phyloP scores from a whole-genome alignment of 1,284 basidiomycete genomes.

The Cryptococcus hybrid region DNA sequence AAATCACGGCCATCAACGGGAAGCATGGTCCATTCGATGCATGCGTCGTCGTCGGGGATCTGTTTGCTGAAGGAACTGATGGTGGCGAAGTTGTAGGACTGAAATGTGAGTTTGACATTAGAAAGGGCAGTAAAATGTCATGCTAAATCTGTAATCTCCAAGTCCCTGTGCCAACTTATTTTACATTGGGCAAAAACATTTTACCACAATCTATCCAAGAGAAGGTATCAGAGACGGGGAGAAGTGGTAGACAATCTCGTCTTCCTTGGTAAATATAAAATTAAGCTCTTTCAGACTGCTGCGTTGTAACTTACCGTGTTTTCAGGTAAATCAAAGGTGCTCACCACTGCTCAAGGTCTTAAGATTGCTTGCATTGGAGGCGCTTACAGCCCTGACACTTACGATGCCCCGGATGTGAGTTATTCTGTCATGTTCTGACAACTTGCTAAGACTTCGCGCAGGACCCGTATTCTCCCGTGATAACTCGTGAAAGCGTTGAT shows the following conservation, averaged over 20 bases:
- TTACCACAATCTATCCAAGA: constrained; percentile 70
- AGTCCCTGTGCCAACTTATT: constrained; percentile 88
- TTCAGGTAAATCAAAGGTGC: constrained; percentile 64
- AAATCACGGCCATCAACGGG: constrained; percentile 79
- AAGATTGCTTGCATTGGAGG: constrained; percentile 85
- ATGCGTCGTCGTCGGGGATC: constrained; percentile 82
- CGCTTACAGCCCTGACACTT: constrained; percentile 64
- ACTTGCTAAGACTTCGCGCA: constrained; percentile 39
- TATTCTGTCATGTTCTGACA: neutral
- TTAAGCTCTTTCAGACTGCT: constrained; percentile 50
- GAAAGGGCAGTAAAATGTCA: no score
- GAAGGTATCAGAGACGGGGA: constrained; percentile 69
- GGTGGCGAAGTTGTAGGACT: constrained; percentile 51
- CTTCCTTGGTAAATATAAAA: constrained; percentile 58
- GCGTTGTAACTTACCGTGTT: constrained; percentile 53
- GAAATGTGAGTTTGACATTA: constrained; percentile 23
- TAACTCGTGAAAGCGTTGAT: constrained; percentile 69
- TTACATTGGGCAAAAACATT: constrained; percentile 77
- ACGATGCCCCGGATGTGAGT: constrained; percentile 25
- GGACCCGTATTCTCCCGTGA: constrained; percentile 65
- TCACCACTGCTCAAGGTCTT: constrained; percentile 78
- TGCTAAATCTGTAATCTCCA: constrained; percentile 9
- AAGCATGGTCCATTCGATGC: constrained; percentile 96
- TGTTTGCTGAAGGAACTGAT: constrained; percentile 68
- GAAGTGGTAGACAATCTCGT: constrained; percentile 79